Base-by-base conservation (phyloP, 495 filamentous ascomycete species). In the Lasiosphaeria ovina region DNA sequence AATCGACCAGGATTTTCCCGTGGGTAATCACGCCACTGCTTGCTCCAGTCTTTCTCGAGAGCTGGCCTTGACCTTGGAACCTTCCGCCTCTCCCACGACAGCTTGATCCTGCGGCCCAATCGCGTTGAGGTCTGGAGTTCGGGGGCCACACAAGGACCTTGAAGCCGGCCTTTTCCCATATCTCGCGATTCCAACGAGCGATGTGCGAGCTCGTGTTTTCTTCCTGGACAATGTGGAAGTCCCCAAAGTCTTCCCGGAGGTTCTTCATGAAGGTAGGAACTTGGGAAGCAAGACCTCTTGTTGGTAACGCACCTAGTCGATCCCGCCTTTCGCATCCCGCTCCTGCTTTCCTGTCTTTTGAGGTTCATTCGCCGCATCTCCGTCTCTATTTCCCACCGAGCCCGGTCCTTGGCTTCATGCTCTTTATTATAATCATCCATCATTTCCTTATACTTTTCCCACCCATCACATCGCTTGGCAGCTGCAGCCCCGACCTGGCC, bases 251-350 rank as follows among this genome's bases (percentile, higher is more conserved):
- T 31, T 60, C 5, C 50, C 57, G 6, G 1, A 54, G n/a, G 36
- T 14, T 35, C 49, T 53, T 35, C 16, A 60, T 45, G 31, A 60
- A 54, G n/a, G 33, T 8, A 54, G 47, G 48, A 47, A 60, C 7
- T 12, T 10, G 3, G 40, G 49, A 10, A 51, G 34, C 24, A 60
- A 54, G 32, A 60, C 33, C 17, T 59, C 57, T 40, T 60, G 5
- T 35, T 44, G 36, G n/a, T 54, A 60, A 17, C n/a, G 31, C n/a
- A 53, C 54, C 57, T 16, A 60, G 51, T 60, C 51, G 16, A 60
- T 54, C 33, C 51, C 57, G 7, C 57, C 50, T 48, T 54, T 54
- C 16, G 24, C 35, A 32, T 54, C 11, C 12, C 16, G n/a, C 32
- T 16, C 50, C 17, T 60, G 38, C 35, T 53, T 54, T n/a, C n/a